Base-by-base conservation (phyloP, 495 filamentous ascomycete species). In the Aspergillus baeticus region DNA sequence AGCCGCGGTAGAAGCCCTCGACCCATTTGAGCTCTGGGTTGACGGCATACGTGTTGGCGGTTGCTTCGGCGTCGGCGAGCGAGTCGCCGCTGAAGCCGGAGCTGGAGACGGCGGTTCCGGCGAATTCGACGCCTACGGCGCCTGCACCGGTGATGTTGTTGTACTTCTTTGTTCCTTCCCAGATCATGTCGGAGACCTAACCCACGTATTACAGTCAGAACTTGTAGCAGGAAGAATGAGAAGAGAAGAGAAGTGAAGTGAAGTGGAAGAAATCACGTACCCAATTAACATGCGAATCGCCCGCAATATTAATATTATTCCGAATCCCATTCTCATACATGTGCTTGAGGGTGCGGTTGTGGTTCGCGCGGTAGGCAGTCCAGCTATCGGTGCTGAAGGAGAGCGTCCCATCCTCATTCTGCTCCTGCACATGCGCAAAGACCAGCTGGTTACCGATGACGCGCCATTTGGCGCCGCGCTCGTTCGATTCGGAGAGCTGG, bases 11-110 rank as follows among this genome's bases (percentile, higher is more conserved):
- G 62, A 83, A 88, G 36, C 81, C 67, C 57, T 88, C 86, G 58
- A 83, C 79, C 85, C 86, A 89, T 65, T 86, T 83, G 54, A 89
- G 72, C 61, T 84, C 81, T 20, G 65, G 60, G 61, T 87, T 88
- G 14, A 71, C 69, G 10, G 54, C 63, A 23, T 82, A 73, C 34
- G 67, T 70, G 20, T 69, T 26, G 10, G 74, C 71, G 53, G 65
- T 52, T 34, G 64, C 63, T 49, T 77, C 72, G 6, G 80, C 78
- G 14, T 50, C 62, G 5, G 59, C 60, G 41, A 83, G 64, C 7
- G 74, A 71, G 21, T 76, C 73, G 54, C 2, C 35, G 33, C 76
- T 78, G 37, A 76, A 74, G 20, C 82, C 83, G 7, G 74, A 70
- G 15, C 79, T 83, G 34, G 73, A 75, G 38, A 89, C 85, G 2